Evolutionary conservation across 2,329 filamentous ascomycete species (phyloP).

Genomic region (Ascochyta fabae): DNA sequence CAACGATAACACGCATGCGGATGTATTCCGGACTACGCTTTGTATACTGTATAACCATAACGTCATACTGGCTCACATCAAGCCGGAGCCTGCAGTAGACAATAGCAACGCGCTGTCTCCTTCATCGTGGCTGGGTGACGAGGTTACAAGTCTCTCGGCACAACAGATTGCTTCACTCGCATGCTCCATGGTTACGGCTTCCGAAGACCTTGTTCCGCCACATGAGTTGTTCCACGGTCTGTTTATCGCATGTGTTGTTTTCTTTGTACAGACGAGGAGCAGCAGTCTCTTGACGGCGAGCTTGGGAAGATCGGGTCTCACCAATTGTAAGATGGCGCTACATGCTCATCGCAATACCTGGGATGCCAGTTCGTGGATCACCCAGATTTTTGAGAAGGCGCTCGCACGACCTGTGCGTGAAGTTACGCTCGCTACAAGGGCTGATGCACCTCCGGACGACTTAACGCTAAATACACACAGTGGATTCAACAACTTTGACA

Average conservation of each 20-base stretch:
- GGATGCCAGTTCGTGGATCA: conserved; percentile 12
- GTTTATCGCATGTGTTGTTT: conserved; percentile 12
- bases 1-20: not conserved
- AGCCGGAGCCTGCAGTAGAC: conserved; percentile 1
- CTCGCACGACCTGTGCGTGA: not conserved
- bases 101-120: not conserved
- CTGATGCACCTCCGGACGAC: not conserved
- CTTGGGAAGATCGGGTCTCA: conserved; percentile 7
- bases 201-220: conserved; percentile 7
- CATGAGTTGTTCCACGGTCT: conserved; percentile 12
- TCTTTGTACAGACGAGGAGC: conserved; percentile 9
- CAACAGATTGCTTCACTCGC: conserved; percentile 10
- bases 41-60: conserved; percentile 8
- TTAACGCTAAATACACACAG: not conserved
- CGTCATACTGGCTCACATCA: conserved; percentile 7
- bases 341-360: conserved; percentile 10
- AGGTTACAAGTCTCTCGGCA: conserved; percentile 6
- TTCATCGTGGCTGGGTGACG: conserved; percentile 11
- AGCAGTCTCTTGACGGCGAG: conserved; percentile 2
- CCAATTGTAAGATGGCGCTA: conserved; percentile 11
- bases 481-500: not conserved
- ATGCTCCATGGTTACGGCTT: conserved; percentile 10
- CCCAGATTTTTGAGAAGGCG: conserved; percentile 8
- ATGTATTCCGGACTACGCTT: conserved; percentile 7
- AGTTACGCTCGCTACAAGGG: not conserved